Conservation (phyloP, 2,329 filamentous ascomycete species). For the Ceratocystis eucalypticola region DNA sequence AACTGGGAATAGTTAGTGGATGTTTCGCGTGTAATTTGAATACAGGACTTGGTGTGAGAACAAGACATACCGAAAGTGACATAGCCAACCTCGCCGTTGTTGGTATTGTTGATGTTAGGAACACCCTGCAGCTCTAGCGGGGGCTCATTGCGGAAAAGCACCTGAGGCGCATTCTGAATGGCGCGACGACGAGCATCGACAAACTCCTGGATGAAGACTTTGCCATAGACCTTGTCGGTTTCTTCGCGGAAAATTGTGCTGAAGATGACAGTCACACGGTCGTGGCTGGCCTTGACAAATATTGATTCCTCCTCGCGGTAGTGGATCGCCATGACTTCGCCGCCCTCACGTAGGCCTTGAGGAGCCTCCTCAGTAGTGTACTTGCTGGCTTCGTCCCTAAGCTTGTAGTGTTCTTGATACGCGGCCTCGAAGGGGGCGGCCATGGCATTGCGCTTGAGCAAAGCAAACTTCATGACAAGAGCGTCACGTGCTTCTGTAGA, state of each 20-base stretch:
- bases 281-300: conserved; percentile 94
- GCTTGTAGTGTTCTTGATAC: conserved; percentile 77
- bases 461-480: conserved; percentile 70
- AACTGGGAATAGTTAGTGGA: conserved; percentile 38
- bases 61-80: conserved; percentile 75
- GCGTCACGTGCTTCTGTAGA: conserved; percentile 65
- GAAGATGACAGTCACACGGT: conserved; percentile 97
- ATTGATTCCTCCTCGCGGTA: conserved; percentile 98
- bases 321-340: conserved; percentile 88
- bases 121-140: conserved; percentile 82
- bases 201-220: conserved; percentile 97
- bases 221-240: conserved; percentile 92
- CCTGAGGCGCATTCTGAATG: conserved; percentile 96
- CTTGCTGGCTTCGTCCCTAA: conserved; percentile 78
- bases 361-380: conserved; percentile 91
- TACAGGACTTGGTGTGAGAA: background rate
- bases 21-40: background rate
- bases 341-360: conserved; percentile 77
- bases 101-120: conserved; percentile 62
- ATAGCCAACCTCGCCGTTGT: conserved; percentile 82
- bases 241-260: conserved; percentile 96
- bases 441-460: conserved; percentile 97
- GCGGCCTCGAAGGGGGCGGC: conserved; percentile 95
- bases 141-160: conserved; percentile 88
- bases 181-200: conserved; percentile 89